Evolutionary conservation across 306 rosid genomes (phyloP).

Genomic region (Quercus mongolica): DNA sequence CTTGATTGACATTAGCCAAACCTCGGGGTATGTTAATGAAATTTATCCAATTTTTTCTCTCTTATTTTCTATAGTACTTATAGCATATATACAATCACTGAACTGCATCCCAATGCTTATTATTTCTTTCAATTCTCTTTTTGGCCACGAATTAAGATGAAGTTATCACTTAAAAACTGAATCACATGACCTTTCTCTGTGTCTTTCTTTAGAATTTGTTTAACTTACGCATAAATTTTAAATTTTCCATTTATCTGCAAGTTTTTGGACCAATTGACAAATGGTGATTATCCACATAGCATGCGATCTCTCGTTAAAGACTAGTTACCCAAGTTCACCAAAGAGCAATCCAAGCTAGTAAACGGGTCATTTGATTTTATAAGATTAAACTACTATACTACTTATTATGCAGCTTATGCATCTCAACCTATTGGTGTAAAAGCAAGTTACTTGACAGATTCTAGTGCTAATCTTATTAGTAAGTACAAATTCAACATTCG

Average conservation of each 20-base stretch:
- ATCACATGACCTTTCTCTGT: too few relatives aligned
- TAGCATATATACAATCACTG: too few relatives aligned
- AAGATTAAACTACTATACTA: constrained; percentile 59
- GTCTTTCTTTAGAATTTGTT: too few relatives aligned
- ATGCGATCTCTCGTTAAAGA: constrained; percentile 35
- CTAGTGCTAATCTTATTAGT: constrained; percentile 32
- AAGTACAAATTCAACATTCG: neutral
- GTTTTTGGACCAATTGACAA: constrained; percentile 56
- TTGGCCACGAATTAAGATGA: too few relatives aligned
- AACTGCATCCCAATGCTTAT: too few relatives aligned
- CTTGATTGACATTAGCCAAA: too few relatives aligned
- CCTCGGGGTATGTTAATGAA: too few relatives aligned
- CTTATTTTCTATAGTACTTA: too few relatives aligned
- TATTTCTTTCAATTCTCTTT: too few relatives aligned
- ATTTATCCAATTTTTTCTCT: too few relatives aligned
- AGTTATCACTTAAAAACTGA: too few relatives aligned
- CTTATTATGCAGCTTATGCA: constrained; percentile 32
- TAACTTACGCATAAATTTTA: too few relatives aligned
- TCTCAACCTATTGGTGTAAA: constrained; percentile 10
- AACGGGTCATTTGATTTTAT: constrained; percentile 58
- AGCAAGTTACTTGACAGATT: constrained; percentile 30
- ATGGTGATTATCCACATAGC: constrained; percentile 51
- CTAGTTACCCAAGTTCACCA: constrained; percentile 49
- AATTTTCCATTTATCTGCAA: constrained; percentile 15
- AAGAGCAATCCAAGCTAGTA: constrained; percentile 31